A percentile compares a stretch with the other conserved stretches of the same genome.
These are phyloP conservation scores for Saccharomycopsis sp. DNA, from an alignment of 805 yeast genomes.

Conservation along the genomic window DNA sequence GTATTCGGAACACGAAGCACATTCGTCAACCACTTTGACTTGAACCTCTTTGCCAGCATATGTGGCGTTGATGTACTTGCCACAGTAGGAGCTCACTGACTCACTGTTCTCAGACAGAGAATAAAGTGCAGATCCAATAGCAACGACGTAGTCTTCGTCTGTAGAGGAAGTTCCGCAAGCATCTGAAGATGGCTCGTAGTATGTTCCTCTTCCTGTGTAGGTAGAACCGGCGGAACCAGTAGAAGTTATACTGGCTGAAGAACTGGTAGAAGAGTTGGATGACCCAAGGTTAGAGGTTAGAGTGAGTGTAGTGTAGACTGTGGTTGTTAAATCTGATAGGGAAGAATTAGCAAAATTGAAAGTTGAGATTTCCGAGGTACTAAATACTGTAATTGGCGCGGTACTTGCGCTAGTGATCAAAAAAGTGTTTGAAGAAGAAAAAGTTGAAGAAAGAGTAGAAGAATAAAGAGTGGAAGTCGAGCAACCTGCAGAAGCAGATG, in stretches of 20 bases:
- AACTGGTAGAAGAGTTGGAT: conserved; percentile 14
- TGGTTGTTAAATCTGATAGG: background rate
- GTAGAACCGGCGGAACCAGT: conserved; percentile 20
- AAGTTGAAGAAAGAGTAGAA: background rate
- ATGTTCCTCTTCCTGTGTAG: conserved; percentile 38
- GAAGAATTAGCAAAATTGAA: background rate
- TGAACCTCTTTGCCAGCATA: conserved; percentile 45
- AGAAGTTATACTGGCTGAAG: conserved; percentile 23
- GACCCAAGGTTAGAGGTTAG: background rate
- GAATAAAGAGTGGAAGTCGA: too few species aligned
- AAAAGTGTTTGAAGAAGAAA: background rate
- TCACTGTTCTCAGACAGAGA: conserved; percentile 34
- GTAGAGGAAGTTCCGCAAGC: conserved; percentile 47
- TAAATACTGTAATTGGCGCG: too few species aligned
- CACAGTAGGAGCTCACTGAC: conserved; percentile 40
- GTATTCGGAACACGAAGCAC: conserved; percentile 45
- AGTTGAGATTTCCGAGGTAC: too few species aligned
- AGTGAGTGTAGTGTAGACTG: background rate
- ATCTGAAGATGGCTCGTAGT: conserved; percentile 38
- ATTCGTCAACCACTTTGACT: conserved; percentile 52
- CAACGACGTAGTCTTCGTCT: conserved; percentile 46
- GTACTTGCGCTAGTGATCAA: background rate
- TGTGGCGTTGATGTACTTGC: conserved; percentile 41
- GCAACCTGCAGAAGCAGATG: background rate
- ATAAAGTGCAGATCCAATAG: conserved; percentile 36